Conservation (phyloP, 2,329 filamentous ascomycete genomes). For the Arthrocladium fulminans region DNA sequence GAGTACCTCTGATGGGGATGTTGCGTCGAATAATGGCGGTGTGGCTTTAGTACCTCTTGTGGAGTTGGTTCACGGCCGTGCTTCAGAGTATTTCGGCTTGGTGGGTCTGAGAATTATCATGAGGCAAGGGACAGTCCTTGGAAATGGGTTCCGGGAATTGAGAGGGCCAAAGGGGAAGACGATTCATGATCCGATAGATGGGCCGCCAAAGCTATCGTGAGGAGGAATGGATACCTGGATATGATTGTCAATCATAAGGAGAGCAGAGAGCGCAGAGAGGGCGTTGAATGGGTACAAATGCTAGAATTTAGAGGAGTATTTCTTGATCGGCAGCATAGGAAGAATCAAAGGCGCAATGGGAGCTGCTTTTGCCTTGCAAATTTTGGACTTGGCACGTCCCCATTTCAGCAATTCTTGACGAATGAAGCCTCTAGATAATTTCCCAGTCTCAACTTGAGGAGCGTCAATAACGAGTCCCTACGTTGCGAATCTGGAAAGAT, state of each 20-base stretch:
- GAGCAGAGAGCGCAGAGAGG: constrained; percentile 55
- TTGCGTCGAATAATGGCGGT: constrained; percentile 69
- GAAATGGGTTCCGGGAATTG: constrained; percentile 72
- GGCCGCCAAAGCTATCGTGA: constrained; percentile 50
- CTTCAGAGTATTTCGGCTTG: constrained; percentile 74
- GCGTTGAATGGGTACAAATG: constrained; percentile 64
- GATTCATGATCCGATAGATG: constrained; percentile 69
- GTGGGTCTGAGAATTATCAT: constrained; percentile 84
- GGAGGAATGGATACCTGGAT: constrained; percentile 62
- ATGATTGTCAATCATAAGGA: constrained; percentile 67
- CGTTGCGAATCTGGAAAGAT: too few relatives aligned
- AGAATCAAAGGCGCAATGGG: background rate
- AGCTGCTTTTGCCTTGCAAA: background rate
- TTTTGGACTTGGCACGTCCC: too few relatives aligned
- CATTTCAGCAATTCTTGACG: too few relatives aligned
- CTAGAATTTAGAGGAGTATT: constrained; percentile 46
- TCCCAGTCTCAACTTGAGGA: too few relatives aligned
- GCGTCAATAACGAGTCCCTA: too few relatives aligned
- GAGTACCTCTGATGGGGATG: constrained; percentile 71
- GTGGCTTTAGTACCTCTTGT: constrained; percentile 57
- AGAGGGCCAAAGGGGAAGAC: constrained; percentile 42
- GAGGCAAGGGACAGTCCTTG: constrained; percentile 68
- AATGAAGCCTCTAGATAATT: too few relatives aligned
- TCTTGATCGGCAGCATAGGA: constrained; percentile 26
- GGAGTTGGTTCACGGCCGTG: constrained; percentile 83